These are phyloP conservation scores for Tylopilus sp. DNA, from an alignment of 768 basidiomycete genomes.

Conservation along the genomic window DNA sequence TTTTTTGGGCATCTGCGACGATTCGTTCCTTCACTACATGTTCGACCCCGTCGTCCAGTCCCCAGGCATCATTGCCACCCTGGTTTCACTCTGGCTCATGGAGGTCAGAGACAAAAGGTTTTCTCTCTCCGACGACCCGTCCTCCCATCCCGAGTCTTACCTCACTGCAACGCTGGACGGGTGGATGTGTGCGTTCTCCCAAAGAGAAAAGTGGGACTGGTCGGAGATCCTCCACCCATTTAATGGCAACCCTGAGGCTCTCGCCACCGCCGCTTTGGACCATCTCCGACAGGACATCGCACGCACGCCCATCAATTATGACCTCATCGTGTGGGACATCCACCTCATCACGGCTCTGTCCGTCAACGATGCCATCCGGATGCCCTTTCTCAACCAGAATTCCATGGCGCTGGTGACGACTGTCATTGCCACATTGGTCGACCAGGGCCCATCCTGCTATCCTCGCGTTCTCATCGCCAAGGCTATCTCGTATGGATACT, in stretches of 20 bases:
- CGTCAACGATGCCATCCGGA: conserved; percentile 22
- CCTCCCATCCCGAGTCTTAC: conserved; percentile 2
- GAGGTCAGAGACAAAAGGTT: conserved; percentile 23
- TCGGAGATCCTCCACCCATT: conserved; percentile 25
- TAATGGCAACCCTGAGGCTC: conserved; percentile 9
- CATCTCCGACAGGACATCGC: conserved; percentile 25
- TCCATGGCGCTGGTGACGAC: conserved; percentile 18
- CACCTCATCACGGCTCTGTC: conserved; percentile 28
- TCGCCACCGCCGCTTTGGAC: conserved; percentile 23
- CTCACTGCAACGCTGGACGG: conserved; percentile 20
- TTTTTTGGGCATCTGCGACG: conserved; percentile 21
- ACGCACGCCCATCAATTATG: conserved; percentile 20
- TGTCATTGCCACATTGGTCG: conserved; percentile 17
- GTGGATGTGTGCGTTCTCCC: conserved; percentile 27
- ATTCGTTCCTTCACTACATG: conserved; percentile 12
- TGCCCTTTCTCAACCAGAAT: conserved; percentile 20
- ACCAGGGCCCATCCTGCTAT: conserved; percentile 1
- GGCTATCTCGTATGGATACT: conserved; percentile 27
- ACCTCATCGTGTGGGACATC: conserved; percentile 29
- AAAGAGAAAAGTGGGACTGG: conserved; percentile 26
- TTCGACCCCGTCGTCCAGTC: conserved; percentile 18
- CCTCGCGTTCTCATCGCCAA: conserved; percentile 18
- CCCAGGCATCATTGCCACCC: conserved; percentile 14
- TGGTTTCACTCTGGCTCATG: conserved; percentile 29
- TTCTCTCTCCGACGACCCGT: conserved; percentile 3